Conservation (phyloP, 305 asterid species). For the Fraxinus greggii region DNA sequence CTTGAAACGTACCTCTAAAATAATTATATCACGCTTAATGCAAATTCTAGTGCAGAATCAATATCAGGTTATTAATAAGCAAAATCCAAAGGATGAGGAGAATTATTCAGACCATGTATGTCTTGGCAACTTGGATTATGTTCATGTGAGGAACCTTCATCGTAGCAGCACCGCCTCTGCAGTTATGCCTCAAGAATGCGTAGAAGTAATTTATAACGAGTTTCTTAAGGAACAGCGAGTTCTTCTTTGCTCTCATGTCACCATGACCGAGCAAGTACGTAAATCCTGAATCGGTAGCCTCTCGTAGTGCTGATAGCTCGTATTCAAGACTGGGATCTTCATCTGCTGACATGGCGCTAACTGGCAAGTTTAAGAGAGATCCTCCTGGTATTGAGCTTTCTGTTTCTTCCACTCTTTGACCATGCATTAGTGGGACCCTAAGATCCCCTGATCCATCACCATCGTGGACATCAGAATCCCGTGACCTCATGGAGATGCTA, state of each 20-base stretch:
- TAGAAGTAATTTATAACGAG: constrained; percentile 78
- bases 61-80: not conserved
- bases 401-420: constrained; percentile 29
- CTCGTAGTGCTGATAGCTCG: constrained; percentile 78
- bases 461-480: constrained; percentile 41
- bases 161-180: constrained; percentile 94
- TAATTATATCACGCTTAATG: not conserved
- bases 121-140: constrained; percentile 75
- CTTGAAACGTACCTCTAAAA: not conserved
- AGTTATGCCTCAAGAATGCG: constrained; percentile 81
- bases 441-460: constrained; percentile 46
- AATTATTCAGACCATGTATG: constrained; percentile 70
- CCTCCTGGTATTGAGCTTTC: constrained; percentile 32
- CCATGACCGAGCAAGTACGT: constrained; percentile 86
- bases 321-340: constrained; percentile 83
- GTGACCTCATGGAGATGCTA: constrained; percentile 40
- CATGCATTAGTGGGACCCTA: constrained; percentile 54
- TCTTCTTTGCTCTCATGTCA: constrained; percentile 78
- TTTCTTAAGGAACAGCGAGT: constrained; percentile 74
- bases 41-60: constrained; percentile 1
- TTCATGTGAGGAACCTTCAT: constrained; percentile 89
- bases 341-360: constrained; percentile 53
- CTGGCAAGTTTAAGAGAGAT: constrained; percentile 39
- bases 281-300: constrained; percentile 78
- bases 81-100: not conserved